These are phyloP conservation scores for Candida tetrigidarum DNA, from an alignment of 1,139 yeast genomes.

Conservation along the genomic window DNA sequence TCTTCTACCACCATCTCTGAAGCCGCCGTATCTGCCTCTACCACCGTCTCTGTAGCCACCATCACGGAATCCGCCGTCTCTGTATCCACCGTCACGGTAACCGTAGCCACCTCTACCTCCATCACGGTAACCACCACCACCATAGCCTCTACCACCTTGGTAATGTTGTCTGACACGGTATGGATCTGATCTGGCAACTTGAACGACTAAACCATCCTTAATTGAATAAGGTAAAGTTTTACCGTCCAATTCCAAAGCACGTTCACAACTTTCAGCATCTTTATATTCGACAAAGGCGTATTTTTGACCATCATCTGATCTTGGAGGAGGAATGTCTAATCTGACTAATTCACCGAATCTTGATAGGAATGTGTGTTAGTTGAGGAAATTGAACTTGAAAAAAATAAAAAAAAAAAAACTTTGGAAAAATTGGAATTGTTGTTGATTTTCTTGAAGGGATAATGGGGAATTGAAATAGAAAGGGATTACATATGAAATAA, in stretches of 20 bases:
- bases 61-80: conserved; percentile 14
- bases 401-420: not conserved
- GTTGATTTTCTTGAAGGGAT: conserved; percentile 16
- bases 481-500: not conserved
- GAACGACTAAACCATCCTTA: conserved; percentile 52
- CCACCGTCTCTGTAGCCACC: conserved; percentile 13
- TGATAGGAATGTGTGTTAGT: conserved; percentile 14
- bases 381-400: too few species aligned
- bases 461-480: conserved; percentile 9
- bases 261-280: conserved; percentile 61
- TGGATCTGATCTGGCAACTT: conserved; percentile 62
- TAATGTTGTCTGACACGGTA: conserved; percentile 42
- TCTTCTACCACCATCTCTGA: conserved; percentile 14
- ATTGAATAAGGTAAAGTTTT: conserved; percentile 44
- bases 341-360: conserved; percentile 68
- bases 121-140: conserved; percentile 22
- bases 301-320: conserved; percentile 64
- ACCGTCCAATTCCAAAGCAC: conserved; percentile 58
- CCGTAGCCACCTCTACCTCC: conserved; percentile 18
- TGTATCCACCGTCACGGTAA: conserved; percentile 15
- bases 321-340: conserved; percentile 73
- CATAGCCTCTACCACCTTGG: conserved; percentile 36
- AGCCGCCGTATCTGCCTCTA: conserved; percentile 21
- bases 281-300: conserved; percentile 77
- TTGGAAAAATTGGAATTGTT: conserved; percentile 5